These are phyloP conservation scores for Thelephora terrestris DNA, from an alignment of 1,284 basidiomycete genomes.

Conservation along the genomic window DNA sequence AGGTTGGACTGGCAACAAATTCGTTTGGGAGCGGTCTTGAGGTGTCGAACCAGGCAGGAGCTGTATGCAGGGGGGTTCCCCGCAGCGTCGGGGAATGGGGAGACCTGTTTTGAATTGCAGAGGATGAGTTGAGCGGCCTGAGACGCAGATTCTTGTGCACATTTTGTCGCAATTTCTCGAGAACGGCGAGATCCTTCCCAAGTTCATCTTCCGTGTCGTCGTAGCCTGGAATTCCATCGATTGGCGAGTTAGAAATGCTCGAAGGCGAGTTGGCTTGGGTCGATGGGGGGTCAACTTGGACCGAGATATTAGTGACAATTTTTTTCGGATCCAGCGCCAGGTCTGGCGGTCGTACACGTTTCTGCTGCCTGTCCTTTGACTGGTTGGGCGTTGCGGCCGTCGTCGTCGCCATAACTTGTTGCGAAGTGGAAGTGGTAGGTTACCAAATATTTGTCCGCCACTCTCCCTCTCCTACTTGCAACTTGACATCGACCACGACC, in stretches of 20 bases:
- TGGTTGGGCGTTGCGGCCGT: constrained; percentile 8
- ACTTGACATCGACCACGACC: background rate
- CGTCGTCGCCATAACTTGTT: constrained; percentile 2
- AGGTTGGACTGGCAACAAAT: constrained; percentile 36
- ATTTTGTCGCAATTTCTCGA: constrained; percentile 56
- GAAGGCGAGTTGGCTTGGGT: constrained; percentile 7
- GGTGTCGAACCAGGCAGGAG: background rate
- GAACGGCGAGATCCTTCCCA: constrained; percentile 50
- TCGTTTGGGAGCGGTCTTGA: constrained; percentile 13
- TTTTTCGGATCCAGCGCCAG: constrained; percentile 22
- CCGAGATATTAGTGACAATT: no score
- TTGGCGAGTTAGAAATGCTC: constrained; percentile 14
- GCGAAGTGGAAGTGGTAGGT: background rate
- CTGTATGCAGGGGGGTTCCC: background rate
- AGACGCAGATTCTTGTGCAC: constrained; percentile 67
- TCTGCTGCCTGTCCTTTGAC: constrained; percentile 15
- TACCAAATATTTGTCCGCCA: background rate
- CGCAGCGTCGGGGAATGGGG: constrained; percentile 15
- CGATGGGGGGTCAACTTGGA: no score
- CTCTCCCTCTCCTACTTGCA: background rate
- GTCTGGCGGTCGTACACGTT: constrained; percentile 27
- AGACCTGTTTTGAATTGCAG: constrained; percentile 12
- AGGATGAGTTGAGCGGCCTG: constrained; percentile 56
- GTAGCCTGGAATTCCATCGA: constrained; percentile 11
- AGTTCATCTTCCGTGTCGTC: constrained; percentile 38